phyloP scores from a whole-genome alignment of 371 early-diverging fungal species.

The Lichtheimia corymbifera region DNA sequence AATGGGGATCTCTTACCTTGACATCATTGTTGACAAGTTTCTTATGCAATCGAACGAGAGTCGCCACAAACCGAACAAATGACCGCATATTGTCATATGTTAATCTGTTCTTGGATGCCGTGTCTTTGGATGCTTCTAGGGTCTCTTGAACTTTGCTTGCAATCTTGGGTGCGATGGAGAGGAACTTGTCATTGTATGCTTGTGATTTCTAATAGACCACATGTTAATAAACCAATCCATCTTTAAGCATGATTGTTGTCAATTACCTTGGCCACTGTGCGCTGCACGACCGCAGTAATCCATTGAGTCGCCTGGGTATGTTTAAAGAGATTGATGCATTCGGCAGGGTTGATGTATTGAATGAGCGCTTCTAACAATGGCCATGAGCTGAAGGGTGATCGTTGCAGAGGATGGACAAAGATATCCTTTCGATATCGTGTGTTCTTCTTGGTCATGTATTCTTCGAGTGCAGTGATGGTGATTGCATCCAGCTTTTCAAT shows the following conservation, averaged over 20 bases:
- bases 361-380: slow-evolving; percentile 54
- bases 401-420: slow-evolving; percentile 62
- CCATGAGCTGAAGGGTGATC: slow-evolving; percentile 68
- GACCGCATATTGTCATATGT: slow-evolving; percentile 30
- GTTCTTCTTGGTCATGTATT: slow-evolving; percentile 72
- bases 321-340: slow-evolving; percentile 66
- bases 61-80: slow-evolving; percentile 25
- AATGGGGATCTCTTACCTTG: slow-evolving; percentile 16
- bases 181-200: slow-evolving; percentile 35
- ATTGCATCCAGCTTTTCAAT: slow-evolving; percentile 35
- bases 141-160: slow-evolving; percentile 24
- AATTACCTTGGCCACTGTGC: slow-evolving; percentile 46
- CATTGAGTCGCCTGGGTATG: slow-evolving; percentile 63
- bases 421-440: slow-evolving; percentile 65
- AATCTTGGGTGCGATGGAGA: slow-evolving; percentile 26
- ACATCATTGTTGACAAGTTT: slow-evolving; percentile 25
- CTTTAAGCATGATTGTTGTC: slow-evolving; percentile 29
- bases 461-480: slow-evolving; percentile 55
- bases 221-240: slow-evolving; percentile 20
- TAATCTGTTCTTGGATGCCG: slow-evolving; percentile 19
- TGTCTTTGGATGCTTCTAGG: slow-evolving; percentile 21
- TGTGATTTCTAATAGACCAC: slow-evolving; percentile 28
- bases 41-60: slow-evolving; percentile 28
- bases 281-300: slow-evolving; percentile 47
- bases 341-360: slow-evolving; percentile 51